These are phyloP conservation scores for Ziziphus jujuba DNA, from an alignment of 306 rosid genomes.

Conservation along the genomic window DNA sequence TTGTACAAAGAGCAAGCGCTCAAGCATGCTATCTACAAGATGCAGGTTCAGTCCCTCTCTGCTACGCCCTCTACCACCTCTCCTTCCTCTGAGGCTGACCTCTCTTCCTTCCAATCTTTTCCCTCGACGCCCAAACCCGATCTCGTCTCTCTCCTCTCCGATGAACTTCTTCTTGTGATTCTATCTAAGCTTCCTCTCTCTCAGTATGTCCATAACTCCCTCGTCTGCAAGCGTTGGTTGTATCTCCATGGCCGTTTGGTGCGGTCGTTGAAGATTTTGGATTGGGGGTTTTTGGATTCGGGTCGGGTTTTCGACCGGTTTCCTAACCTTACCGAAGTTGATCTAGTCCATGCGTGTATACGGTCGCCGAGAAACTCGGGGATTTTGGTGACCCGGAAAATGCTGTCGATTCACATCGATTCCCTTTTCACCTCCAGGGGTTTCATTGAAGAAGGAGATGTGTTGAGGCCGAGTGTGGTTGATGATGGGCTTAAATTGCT, in stretches of 20 bases:
- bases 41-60: conserved; percentile 27
- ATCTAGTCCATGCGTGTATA: conserved; percentile 47
- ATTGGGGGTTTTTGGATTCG: conserved; percentile 78
- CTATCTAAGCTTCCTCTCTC: conserved; percentile 41
- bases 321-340: conserved; percentile 70
- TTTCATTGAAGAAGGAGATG: conserved; percentile 46
- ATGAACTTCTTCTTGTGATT: conserved; percentile 62
- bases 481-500: conserved; percentile 56
- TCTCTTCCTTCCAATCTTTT: conserved; percentile 7
- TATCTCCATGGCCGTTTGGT: conserved; percentile 74
- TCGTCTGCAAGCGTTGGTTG: conserved; percentile 94
- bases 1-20: conserved; percentile 21
- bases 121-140: conserved; percentile 12
- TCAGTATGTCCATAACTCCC: conserved; percentile 49
- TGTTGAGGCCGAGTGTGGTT: conserved; percentile 50
- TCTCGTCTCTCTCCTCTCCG: conserved; percentile 38
- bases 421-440: conserved; percentile 44
- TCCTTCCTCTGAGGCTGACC: conserved; percentile 25
- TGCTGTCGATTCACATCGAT: conserved; percentile 50
- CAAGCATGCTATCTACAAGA: conserved; percentile 42
- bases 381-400: conserved; percentile 49
- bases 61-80: conserved; percentile 22
- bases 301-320: conserved; percentile 74
- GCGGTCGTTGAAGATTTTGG: conserved; percentile 50
- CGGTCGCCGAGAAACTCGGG: conserved; percentile 53